A percentile compares a stretch with the other conserved stretches of the same genome.
Conservation (phyloP, 495 filamentous ascomycete genomes). For the Tuber magnatum region DNA sequence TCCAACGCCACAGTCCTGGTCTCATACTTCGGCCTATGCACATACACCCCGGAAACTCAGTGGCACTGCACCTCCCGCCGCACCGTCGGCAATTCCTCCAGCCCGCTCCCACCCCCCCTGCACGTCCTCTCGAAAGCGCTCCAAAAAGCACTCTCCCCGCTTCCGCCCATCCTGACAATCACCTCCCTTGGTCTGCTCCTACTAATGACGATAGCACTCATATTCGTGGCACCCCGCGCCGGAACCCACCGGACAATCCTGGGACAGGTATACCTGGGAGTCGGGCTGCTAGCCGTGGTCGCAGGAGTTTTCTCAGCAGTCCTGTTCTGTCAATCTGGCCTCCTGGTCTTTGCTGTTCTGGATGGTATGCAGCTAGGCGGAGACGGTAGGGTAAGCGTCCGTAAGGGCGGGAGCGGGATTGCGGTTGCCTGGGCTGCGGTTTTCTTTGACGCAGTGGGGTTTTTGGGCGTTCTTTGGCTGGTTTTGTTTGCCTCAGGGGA, state of each 20-base stretch:
- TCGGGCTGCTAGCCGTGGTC: not conserved
- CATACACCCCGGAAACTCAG: slow-evolving; percentile 13
- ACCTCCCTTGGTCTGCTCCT: slow-evolving; percentile 19
- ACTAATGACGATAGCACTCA: not conserved
- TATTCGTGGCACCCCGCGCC: not conserved
- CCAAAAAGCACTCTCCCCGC: slow-evolving; percentile 26
- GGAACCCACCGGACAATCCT: not conserved
- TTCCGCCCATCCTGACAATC: slow-evolving; percentile 25
- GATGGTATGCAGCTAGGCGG: not conserved
- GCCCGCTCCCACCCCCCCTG: not conserved
- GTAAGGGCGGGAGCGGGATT: slow-evolving; percentile 20
- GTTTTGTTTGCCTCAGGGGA: not conserved
- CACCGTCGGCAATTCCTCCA: not conserved
- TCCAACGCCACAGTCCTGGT: slow-evolving; percentile 5
- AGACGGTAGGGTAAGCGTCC: not conserved
- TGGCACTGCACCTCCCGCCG: slow-evolving; percentile 23
- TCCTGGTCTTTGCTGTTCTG: not conserved
- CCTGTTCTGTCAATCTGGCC: slow-evolving; percentile 15
- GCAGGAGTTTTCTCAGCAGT: slow-evolving; percentile 19
- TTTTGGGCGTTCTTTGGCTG: slow-evolving; percentile 13
- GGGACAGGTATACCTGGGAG: not conserved
- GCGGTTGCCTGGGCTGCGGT: slow-evolving; percentile 30
- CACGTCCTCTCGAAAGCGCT: slow-evolving; percentile 14
- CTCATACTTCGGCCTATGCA: slow-evolving; percentile 27
- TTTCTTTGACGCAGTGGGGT: slow-evolving; percentile 17